Base-by-base conservation (phyloP, 2,329 filamentous ascomycete genomes). In the Colletotrichum noveboracense region DNA sequence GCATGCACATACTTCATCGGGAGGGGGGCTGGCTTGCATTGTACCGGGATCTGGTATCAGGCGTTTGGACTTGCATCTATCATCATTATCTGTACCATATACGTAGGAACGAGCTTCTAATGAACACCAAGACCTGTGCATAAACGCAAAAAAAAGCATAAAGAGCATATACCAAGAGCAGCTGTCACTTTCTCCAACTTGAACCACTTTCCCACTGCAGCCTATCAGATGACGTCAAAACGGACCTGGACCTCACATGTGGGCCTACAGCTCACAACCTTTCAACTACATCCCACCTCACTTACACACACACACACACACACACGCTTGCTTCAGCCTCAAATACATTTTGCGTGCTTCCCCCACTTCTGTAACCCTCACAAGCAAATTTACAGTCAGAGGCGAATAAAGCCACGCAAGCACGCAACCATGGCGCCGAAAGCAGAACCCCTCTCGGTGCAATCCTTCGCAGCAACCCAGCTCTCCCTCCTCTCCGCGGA, bases 401-500 rank as follows among this genome's bases (percentile, higher is more conserved):
- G 36, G 36, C 36, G 3, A 3, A 16, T 7, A 16, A 38, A 38
- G 2, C 14, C 14, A 38, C 36, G 36, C 16, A 38, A 26, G 21
- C 10, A 26, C 7, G 34, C 14, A 70, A 66, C 76, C 58, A 88
- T 87, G 86, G 72, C 85, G 56, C 76, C 81, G 66, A 81, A 80
- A 77, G 55, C 43, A 26, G n/a, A 85, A 81, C 85, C 88, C n/a
- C 81, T 92, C 77, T 90, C 94, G 81, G 89, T 96, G 75, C 85
- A 92, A 62, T 85, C 90, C 62, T 97, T 97, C 84, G 94, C 94
- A 12, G 84, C 87, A 62, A 91, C 91, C 1, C 95, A 97, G 83
- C 90, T 96, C 68, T 84, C 88, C 52, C 91, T 97, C 66, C 90
- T 97, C 52, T 89, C 92, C 61, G 87, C 87, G 67, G 95, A 97